A percentile compares a stretch with the other conserved stretches of the same genome.
phyloP scores from a whole-genome alignment of 768 basidiomycete genomes.

The Filobasidium floriforme region DNA sequence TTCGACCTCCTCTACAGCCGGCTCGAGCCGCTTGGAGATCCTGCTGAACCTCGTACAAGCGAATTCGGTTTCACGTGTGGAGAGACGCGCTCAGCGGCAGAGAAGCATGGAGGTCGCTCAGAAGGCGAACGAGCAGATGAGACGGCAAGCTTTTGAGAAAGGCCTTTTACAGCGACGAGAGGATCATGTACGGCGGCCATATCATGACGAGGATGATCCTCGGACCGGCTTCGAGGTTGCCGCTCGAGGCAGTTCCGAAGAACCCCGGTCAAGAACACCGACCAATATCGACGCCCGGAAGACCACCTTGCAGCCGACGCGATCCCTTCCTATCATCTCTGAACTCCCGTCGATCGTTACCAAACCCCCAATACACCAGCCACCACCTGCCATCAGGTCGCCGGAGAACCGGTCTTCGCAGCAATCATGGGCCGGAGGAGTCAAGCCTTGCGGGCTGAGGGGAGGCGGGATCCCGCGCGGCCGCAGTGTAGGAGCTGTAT shows the following conservation, averaged over 20 bases:
- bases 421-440: conserved; percentile 2
- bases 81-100: not conserved
- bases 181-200: not conserved
- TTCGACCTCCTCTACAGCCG: not conserved
- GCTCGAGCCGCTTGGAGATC: not conserved
- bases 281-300: not conserved
- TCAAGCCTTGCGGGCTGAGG: conserved; percentile 6
- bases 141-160: not conserved
- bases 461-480: not conserved
- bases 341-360: not conserved
- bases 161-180: no score
- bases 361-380: not conserved
- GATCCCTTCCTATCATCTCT: not conserved
- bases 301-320: not conserved
- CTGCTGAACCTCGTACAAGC: not conserved
- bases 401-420: conserved; percentile 6
- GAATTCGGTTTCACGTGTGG: not conserved
- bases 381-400: not conserved
- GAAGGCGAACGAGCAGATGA: conserved; percentile 2
- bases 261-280: not conserved
- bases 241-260: not conserved
- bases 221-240: not conserved
- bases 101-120: not conserved
- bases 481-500: not conserved
- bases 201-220: not conserved